These are phyloP conservation scores for Nakaseomyces kungkrabaensis DNA, from an alignment of 1,139 yeast genomes.

Conservation along the genomic window DNA sequence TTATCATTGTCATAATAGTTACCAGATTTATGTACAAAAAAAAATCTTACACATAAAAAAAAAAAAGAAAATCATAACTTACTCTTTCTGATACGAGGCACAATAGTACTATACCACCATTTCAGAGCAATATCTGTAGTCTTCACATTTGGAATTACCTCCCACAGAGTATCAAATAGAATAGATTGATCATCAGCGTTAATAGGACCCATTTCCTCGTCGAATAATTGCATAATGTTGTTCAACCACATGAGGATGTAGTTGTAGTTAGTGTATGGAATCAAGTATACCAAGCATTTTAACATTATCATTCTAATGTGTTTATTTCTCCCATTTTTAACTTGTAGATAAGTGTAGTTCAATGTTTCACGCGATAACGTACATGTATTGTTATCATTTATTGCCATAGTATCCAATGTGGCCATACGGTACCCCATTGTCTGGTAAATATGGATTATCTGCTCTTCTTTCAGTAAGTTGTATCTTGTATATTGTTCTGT, in stretches of 20 bases:
- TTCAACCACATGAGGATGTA: conserved; percentile 19
- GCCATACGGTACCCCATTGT: conserved; percentile 3
- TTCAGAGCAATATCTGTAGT: conserved; percentile 2
- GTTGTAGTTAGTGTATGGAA: conserved; percentile 12
- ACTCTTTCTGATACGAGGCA: conserved; percentile 3
- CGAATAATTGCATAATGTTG: conserved; percentile 11
- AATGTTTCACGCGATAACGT: conserved; percentile 15
- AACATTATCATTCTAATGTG: conserved; percentile 10
- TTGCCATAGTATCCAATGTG: not conserved
- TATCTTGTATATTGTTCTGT: conserved; percentile 11
- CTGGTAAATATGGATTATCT: conserved; percentile 9
- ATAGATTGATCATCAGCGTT: conserved; percentile 3
- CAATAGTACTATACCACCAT: conserved; percentile 12
- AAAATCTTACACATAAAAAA: not conserved
- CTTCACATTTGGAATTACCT: conserved; percentile 12
- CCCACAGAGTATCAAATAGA: conserved; percentile 14
- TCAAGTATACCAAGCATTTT: conserved; percentile 17
- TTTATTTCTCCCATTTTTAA: conserved; percentile 9
- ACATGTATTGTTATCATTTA: not conserved
- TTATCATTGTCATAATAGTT: too few relatives aligned
- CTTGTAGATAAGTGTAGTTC: conserved; percentile 16
- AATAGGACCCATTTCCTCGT: conserved; percentile 2
- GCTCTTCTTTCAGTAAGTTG: conserved; percentile 15
- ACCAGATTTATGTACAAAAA: too few relatives aligned
- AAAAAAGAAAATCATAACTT: not conserved